phyloP scores from a whole-genome alignment of 2,329 filamentous ascomycete genomes.

The Coleophoma cylindrospora region DNA sequence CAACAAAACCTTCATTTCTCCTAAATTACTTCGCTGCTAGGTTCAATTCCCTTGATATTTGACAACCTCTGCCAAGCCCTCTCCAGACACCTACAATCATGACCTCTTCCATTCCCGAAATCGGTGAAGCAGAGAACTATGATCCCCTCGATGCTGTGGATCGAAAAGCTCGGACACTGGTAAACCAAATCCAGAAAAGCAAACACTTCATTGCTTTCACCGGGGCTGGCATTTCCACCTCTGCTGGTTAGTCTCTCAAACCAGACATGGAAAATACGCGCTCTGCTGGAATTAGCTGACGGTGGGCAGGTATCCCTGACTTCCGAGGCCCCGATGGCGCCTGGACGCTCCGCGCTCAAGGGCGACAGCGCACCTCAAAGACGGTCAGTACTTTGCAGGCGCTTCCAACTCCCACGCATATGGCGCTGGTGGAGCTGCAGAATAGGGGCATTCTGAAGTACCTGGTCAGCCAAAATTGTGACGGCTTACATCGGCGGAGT shows the following conservation, averaged over 20 bases:
- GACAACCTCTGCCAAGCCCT: too few species aligned
- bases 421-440: constrained; percentile 40
- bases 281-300: not conserved
- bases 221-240: constrained; percentile 41
- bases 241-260: constrained; percentile 28
- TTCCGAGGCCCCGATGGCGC: constrained; percentile 41
- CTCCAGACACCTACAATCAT: constrained; percentile 2
- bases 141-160: constrained; percentile 26
- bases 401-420: constrained; percentile 39
- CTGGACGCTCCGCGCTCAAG: constrained; percentile 40
- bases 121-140: constrained; percentile 18
- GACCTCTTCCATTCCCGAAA: constrained; percentile 13
- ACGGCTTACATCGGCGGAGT: constrained; percentile 39
- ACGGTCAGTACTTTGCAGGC: constrained; percentile 35
- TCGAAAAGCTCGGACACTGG: constrained; percentile 32
- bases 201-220: constrained; percentile 42
- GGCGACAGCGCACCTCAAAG: constrained; percentile 26
- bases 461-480: constrained; percentile 39
- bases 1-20: too few species aligned
- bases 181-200: constrained; percentile 32
- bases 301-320: constrained; percentile 35
- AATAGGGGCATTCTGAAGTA: constrained; percentile 35
- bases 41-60: too few species aligned
- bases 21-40: too few species aligned
- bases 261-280: not conserved